These are phyloP conservation scores for Prunus mira DNA, from an alignment of 306 rosid species.

Conservation along the genomic window DNA sequence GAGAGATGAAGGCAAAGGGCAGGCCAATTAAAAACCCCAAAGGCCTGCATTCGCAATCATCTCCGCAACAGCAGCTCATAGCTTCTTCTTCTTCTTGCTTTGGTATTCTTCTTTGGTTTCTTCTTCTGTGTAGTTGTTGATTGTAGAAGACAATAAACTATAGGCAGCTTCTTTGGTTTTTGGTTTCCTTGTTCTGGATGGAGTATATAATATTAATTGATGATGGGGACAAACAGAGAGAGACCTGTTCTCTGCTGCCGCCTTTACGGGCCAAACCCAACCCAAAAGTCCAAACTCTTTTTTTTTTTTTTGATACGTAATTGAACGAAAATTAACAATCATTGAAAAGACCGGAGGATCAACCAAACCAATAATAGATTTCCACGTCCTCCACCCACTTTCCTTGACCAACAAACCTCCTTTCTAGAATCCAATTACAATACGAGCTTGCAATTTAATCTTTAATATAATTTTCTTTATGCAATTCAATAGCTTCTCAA, in stretches of 20 bases:
- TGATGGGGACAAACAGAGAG: slow-evolving; percentile 28
- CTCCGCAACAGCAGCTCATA: slow-evolving; percentile 62
- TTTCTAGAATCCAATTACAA: neutral
- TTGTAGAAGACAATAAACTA: neutral
- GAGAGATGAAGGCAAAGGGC: slow-evolving; percentile 72
- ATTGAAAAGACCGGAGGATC: neutral
- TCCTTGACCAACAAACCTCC: neutral
- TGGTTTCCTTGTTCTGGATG: neutral
- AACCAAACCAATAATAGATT: slow-evolving; percentile 7
- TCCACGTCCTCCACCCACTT: slow-evolving; percentile 22
- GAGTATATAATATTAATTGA: slow-evolving; percentile 11
- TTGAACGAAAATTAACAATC: neutral
- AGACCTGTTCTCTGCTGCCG: slow-evolving; percentile 15
- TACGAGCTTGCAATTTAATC: neutral
- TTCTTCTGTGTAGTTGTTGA: neutral
- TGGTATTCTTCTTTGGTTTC: neutral
- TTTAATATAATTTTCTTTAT: neutral
- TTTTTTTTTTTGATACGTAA: no score
- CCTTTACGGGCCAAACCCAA: neutral
- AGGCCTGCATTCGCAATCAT: slow-evolving; percentile 69
- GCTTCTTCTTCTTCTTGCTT: neutral
- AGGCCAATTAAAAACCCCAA: slow-evolving; percentile 65
- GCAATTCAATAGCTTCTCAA: neutral
- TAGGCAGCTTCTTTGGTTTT: neutral
- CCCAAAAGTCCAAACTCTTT: no score